Evolutionary conservation across 768 basidiomycete species (phyloP), one percentile per base, ranked within the genome.

Genomic region (Hydnum rufescens): DNA sequence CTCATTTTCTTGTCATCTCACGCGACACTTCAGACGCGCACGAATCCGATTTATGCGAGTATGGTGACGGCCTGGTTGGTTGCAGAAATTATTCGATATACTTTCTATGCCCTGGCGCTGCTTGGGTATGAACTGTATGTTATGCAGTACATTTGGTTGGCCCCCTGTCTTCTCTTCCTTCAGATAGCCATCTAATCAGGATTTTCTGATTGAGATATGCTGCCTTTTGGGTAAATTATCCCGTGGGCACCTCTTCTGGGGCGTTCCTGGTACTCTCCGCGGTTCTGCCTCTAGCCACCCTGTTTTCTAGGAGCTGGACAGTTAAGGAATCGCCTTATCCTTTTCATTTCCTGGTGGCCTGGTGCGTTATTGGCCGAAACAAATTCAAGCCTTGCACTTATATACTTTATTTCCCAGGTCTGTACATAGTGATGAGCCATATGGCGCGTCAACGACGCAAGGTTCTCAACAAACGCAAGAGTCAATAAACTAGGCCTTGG

Each of bases 141-240:
- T 5, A 60, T 69, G 29, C 61, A 65, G 49, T 69, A 64, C 64
- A 54, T 66, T 3, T 55, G 68, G 65, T 67, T 28, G 18, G 54
- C 34, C 8, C 19, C 19, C 19, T 19, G 8, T 19, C 19, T 39
- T 8, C 8, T 39, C 8, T 19, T 39, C 34, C 34, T 39, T 39
- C 8, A n/a, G n/a, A n/a, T n/a, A n/a, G n/a, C n/a, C n/a, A n/a
- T n/a, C n/a, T n/a, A n/a, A n/a, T n/a, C n/a, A n/a, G n/a, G n/a
- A n/a, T n/a, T n/a, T n/a, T n/a, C n/a, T n/a, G n/a, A n/a, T n/a
- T n/a, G n/a, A 86, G 92, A 52, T 99, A 97, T 72, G 84, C 89
- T n/a, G 76, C 87, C 4, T 99, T 99, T 66, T 93, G 82, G 65
- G 55, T 89, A 44, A 74, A 96, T n/a, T 96, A 99, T 67, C 89